These are phyloP conservation scores for Lachnellula arida DNA, from an alignment of 2,329 filamentous ascomycete species.

Conservation along the genomic window DNA sequence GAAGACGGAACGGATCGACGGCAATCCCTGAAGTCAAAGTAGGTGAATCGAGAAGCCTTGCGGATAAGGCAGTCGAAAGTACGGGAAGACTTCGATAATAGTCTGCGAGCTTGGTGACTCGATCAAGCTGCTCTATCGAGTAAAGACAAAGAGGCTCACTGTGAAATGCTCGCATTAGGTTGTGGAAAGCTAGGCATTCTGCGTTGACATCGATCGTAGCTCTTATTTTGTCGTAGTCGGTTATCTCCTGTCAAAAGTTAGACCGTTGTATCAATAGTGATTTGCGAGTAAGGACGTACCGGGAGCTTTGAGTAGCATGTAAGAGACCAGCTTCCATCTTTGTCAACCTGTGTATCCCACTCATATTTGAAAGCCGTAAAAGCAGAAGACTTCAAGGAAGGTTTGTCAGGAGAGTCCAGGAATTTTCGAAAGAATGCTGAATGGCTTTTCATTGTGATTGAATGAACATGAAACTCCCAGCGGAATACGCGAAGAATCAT, in stretches of 20 bases:
- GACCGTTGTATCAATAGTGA: neutral
- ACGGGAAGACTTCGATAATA: neutral
- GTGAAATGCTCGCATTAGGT: neutral
- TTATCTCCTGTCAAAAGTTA: neutral
- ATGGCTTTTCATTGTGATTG: neutral
- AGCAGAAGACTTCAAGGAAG: neutral
- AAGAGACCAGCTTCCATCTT: neutral
- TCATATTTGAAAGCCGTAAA: neutral
- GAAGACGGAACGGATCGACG: neutral
- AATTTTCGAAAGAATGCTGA: slow-evolving; percentile 1
- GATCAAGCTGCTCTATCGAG: neutral
- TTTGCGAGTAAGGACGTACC: neutral
- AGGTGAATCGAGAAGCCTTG: neutral
- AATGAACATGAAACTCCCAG: neutral
- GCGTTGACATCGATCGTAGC: neutral
- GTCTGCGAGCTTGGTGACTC: neutral
- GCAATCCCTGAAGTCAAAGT: neutral
- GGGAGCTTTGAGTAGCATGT: neutral
- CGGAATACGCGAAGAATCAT: neutral
- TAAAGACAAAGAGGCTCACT: neutral
- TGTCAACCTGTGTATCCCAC: slow-evolving; percentile 1
- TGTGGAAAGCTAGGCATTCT: neutral
- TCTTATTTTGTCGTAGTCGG: neutral
- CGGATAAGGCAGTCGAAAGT: neutral
- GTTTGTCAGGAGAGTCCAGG: slow-evolving; percentile 4